Conservation (phyloP, 495 filamentous ascomycete genomes). For the Xylaria intraflava region DNA sequence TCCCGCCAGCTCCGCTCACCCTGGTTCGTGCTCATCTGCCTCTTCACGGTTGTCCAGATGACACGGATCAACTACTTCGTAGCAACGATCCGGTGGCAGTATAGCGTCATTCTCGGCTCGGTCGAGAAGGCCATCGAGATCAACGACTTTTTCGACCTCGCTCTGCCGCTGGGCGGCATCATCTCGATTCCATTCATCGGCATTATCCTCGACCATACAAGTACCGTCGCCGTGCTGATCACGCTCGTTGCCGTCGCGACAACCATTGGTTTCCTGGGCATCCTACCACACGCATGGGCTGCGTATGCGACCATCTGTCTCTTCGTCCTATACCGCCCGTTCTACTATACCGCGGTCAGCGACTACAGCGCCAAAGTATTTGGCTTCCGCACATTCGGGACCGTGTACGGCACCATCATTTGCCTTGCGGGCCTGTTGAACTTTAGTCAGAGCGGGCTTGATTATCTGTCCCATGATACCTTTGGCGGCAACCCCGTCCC, state of each 20-base stretch:
- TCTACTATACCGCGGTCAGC: constrained; percentile 70
- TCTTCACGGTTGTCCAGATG: constrained; percentile 90
- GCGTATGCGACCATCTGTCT: constrained; percentile 74
- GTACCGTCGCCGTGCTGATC: constrained; percentile 66
- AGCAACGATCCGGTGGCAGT: constrained; percentile 81
- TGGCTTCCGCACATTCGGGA: constrained; percentile 90
- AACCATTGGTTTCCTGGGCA: constrained; percentile 69
- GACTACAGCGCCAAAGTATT: constrained; percentile 96
- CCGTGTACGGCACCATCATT: constrained; percentile 91
- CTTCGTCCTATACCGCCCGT: constrained; percentile 70
- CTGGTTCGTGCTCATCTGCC: constrained; percentile 82
- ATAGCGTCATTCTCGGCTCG: constrained; percentile 65
- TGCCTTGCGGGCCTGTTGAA: constrained; percentile 82
- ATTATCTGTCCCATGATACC: constrained; percentile 66
- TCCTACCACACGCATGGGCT: constrained; percentile 60
- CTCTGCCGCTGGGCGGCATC: constrained; percentile 80
- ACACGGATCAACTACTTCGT: constrained; percentile 97
- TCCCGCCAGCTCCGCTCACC: constrained; percentile 67
- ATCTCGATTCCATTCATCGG: constrained; percentile 85
- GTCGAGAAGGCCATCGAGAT: constrained; percentile 54
- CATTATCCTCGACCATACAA: constrained; percentile 66
- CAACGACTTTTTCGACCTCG: constrained; percentile 84
- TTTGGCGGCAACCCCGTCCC: constrained; percentile 70
- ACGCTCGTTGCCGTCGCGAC: constrained; percentile 69
- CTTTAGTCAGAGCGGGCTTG: constrained; percentile 77